These are phyloP conservation scores for Naganishia liquefaciens DNA, from an alignment of 1,284 basidiomycete genomes.

Conservation along the genomic window DNA sequence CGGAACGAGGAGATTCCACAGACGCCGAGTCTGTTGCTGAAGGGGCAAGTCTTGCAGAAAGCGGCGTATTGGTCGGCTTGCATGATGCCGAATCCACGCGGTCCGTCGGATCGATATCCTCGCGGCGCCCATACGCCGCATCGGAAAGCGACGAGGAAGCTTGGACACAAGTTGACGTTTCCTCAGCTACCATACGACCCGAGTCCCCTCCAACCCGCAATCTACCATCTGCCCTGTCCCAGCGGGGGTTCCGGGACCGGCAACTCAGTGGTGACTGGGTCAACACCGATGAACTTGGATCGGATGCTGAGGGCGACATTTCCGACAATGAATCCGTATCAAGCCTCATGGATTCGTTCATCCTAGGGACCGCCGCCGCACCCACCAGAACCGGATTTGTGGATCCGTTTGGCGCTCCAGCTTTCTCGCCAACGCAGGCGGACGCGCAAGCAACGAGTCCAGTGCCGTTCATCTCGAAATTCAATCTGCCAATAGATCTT, in stretches of 20 bases:
- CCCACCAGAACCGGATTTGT: constrained; percentile 1
- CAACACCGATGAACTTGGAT: constrained; percentile 17
- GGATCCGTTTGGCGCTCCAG: background rate
- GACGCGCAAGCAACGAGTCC: background rate
- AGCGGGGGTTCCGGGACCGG: background rate
- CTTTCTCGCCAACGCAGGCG: background rate
- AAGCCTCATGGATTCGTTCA: constrained; percentile 32
- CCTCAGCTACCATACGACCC: constrained; percentile 7
- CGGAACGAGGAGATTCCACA: constrained; percentile 31
- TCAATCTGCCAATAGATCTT: constrained; percentile 29
- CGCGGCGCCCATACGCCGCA: constrained; percentile 1
- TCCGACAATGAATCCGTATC: constrained; percentile 29
- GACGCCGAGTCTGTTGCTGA: constrained; percentile 17
- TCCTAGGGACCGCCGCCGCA: constrained; percentile 14
- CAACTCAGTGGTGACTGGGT: constrained; percentile 15
- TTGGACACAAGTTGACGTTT: constrained; percentile 12
- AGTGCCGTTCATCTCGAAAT: constrained; percentile 30
- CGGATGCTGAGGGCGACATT: constrained; percentile 28
- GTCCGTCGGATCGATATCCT: background rate
- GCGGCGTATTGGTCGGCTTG: constrained; percentile 12
- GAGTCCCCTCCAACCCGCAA: constrained; percentile 3
- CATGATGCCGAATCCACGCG: constrained; percentile 9
- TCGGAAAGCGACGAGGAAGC: constrained; percentile 22
- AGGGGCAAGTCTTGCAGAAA: constrained; percentile 13
- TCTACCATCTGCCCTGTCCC: constrained; percentile 1